A percentile compares a stretch with the other conserved stretches of the same genome.
Evolutionary conservation across 192 early-diverging fungal species (phyloP).

Genomic region (Lobulomyces angularis): DNA sequence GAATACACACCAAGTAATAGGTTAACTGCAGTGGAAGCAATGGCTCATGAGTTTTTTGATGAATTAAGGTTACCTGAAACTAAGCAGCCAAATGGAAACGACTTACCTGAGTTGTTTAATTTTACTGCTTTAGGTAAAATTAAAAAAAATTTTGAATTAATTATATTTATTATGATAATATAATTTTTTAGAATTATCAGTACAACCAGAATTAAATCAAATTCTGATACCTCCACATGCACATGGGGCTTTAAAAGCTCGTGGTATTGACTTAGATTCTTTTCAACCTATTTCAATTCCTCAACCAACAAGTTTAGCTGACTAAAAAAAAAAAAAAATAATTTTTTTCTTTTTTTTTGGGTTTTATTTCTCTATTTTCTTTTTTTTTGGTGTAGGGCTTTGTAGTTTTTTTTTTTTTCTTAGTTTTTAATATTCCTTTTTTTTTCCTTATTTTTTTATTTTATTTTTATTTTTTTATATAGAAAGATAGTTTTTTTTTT

Average conservation of each 20-base stretch:
- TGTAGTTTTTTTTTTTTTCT: no score
- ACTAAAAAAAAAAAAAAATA: no score
- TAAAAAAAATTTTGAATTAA: no score
- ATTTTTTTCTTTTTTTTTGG: no score
- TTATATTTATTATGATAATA: no score
- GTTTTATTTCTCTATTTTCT: no score
- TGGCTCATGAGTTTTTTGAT: constrained; percentile 95
- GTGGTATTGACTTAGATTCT: constrained; percentile 63
- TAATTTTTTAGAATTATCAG: constrained; percentile 62
- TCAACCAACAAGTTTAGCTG: no score
- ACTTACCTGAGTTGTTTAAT: constrained; percentile 83
- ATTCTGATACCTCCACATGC: constrained; percentile 74
- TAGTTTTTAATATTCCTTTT: no score
- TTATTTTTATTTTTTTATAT: no score
- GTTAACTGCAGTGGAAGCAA: constrained; percentile 76
- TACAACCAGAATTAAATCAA: constrained; percentile 66
- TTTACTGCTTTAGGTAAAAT: constrained; percentile 70
- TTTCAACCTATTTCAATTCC: constrained; percentile 52
- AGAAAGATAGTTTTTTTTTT: no score
- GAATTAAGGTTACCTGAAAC: constrained; percentile 80
- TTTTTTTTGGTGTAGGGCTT: no score
- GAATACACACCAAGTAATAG: constrained; percentile 83
- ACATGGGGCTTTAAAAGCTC: constrained; percentile 41
- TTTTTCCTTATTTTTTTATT: no score
- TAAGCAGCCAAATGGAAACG: constrained; percentile 65